Conservation (phyloP, 2,329 filamentous ascomycete species). For the Pseudocercospora pini-densiflorae region DNA sequence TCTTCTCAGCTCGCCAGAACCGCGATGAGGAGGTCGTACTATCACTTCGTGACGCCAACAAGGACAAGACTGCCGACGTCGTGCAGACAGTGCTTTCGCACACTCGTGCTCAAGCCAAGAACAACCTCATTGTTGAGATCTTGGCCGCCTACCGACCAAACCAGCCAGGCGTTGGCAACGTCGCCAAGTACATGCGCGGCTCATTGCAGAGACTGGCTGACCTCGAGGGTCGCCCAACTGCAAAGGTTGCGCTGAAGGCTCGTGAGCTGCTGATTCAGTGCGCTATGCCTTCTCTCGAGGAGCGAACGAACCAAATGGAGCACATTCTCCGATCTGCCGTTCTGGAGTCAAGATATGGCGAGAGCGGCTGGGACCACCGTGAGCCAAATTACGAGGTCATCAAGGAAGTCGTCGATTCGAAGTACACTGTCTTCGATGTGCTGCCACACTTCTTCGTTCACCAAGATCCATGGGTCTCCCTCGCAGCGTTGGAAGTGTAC, state of each 20-base stretch:
- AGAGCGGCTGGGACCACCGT: conserved; percentile 95
- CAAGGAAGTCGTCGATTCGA: conserved; percentile 98
- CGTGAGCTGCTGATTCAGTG: conserved; percentile 98
- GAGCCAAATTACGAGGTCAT: conserved; percentile 88
- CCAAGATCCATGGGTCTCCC: conserved; percentile 88
- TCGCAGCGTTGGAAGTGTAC: conserved; percentile 95
- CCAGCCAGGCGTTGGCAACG: conserved; percentile 85
- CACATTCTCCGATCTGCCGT: conserved; percentile 96
- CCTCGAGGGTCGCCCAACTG: conserved; percentile 81
- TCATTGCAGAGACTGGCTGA: conserved; percentile 86
- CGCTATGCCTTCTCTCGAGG: conserved; percentile 92
- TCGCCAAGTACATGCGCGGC: conserved; percentile 84
- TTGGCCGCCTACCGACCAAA: conserved; percentile 95
- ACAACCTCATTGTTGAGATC: conserved; percentile 87
- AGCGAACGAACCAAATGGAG: conserved; percentile 96
- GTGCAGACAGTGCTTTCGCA: conserved; percentile 92
- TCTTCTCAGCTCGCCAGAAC: conserved; percentile 82
- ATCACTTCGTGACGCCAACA: conserved; percentile 93
- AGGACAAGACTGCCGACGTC: conserved; percentile 84
- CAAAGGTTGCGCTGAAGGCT: conserved; percentile 96
- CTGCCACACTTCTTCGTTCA: conserved; percentile 94
- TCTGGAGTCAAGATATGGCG: conserved; percentile 94
- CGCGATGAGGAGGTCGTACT: conserved; percentile 95
- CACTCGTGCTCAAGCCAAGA: conserved; percentile 90
- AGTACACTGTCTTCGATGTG: conserved; percentile 98